These are phyloP conservation scores for Herpetomonas tarakana DNA, from an alignment of 208 protist genomes.

Conservation along the genomic window DNA sequence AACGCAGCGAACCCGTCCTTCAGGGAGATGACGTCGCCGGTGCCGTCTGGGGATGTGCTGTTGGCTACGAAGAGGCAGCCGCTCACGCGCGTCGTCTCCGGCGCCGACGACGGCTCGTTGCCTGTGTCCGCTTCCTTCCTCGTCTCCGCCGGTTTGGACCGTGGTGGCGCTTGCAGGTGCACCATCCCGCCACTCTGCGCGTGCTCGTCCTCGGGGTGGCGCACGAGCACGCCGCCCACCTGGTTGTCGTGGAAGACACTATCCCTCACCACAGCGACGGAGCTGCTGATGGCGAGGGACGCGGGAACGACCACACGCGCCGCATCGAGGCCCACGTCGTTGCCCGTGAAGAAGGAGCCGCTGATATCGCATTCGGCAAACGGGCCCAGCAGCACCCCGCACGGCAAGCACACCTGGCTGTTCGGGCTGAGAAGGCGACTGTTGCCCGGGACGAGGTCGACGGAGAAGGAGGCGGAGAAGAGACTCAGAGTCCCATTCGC, in stretches of 20 bases:
- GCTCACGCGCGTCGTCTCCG: slow-evolving; percentile 35
- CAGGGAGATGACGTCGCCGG: slow-evolving; percentile 63
- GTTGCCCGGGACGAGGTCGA: slow-evolving; percentile 42
- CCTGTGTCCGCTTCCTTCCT: not conserved
- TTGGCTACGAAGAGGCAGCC: slow-evolving; percentile 68
- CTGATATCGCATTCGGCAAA: slow-evolving; percentile 33
- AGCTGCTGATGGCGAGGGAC: not conserved
- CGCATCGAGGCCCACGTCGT: slow-evolving; percentile 76
- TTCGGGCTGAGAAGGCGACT: slow-evolving; percentile 23
- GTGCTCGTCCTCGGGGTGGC: slow-evolving; percentile 8
- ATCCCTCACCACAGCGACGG: not conserved
- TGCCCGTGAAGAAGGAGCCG: slow-evolving; percentile 56
- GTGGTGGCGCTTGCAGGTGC: not conserved
- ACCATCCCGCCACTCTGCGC: not conserved
- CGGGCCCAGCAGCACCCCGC: slow-evolving; percentile 48
- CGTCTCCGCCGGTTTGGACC: too few species aligned
- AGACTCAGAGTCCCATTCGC: slow-evolving; percentile 32
- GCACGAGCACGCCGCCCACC: slow-evolving; percentile 57
- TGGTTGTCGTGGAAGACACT: slow-evolving; percentile 25
- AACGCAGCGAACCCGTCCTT: slow-evolving; percentile 53
- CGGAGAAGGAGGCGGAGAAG: slow-evolving; percentile 19
- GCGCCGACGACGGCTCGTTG: not conserved
- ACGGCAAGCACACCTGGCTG: slow-evolving; percentile 23
- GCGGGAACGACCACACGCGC: slow-evolving; percentile 25
- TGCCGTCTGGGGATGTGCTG: slow-evolving; percentile 14